Conservation (phyloP, 163 green algal genomes). For the Prototheca stagnorum region DNA sequence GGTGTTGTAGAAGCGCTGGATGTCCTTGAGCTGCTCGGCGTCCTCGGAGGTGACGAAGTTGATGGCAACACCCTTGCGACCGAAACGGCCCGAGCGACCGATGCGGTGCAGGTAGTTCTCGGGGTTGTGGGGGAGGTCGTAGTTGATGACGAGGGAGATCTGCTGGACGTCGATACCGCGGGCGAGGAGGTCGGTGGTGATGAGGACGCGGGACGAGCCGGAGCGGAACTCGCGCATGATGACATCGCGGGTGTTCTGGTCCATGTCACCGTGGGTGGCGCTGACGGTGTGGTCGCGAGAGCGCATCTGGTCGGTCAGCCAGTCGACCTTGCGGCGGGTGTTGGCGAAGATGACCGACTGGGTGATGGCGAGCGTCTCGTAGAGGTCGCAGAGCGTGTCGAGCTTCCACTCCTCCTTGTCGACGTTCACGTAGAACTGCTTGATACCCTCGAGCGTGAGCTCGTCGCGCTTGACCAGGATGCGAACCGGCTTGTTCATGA, state of each 20-base stretch:
- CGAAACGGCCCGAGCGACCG: slow-evolving; percentile 90
- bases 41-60: slow-evolving; percentile 98
- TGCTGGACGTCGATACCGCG: slow-evolving; percentile 99
- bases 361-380: slow-evolving; percentile 99
- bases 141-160: slow-evolving; percentile 99
- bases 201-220: slow-evolving; percentile 95
- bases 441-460: slow-evolving; percentile 99
- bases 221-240: slow-evolving; percentile 99
- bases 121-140: slow-evolving; percentile 94
- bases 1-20: slow-evolving; percentile 99
- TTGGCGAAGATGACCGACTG: slow-evolving; percentile 99
- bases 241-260: slow-evolving; percentile 99
- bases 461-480: slow-evolving; percentile 99
- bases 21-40: slow-evolving; percentile 85
- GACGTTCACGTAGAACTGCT: slow-evolving; percentile 99
- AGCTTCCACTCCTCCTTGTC: slow-evolving; percentile 99
- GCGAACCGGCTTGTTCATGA: slow-evolving; percentile 99
- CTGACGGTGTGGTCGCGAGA: slow-evolving; percentile 96
- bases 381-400: slow-evolving; percentile 98
- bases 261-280: slow-evolving; percentile 99
- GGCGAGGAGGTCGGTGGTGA: slow-evolving; percentile 98
- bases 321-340: slow-evolving; percentile 98
- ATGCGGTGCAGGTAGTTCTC: slow-evolving; percentile 99
- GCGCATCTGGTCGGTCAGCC: slow-evolving; percentile 98
- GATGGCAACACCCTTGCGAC: slow-evolving; percentile 98